Evolutionary conservation across 192 early-diverging fungal species (phyloP).

Genomic region (Geranomyces michiganensis): DNA sequence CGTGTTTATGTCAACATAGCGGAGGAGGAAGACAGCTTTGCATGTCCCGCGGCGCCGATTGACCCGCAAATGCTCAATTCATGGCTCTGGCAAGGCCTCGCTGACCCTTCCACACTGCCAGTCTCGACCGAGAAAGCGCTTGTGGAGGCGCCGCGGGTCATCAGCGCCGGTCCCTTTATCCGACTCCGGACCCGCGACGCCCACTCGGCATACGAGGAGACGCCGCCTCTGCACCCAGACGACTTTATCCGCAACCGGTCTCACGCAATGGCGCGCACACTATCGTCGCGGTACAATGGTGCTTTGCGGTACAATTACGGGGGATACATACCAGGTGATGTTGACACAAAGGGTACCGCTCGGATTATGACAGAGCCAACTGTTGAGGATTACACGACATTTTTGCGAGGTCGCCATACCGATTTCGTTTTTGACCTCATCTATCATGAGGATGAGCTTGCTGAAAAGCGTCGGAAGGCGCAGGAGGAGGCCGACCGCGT

Average conservation of each 20-base stretch:
- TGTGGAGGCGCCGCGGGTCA: background rate
- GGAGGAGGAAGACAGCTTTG: conserved; percentile 32
- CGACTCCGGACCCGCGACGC: conserved; percentile 39
- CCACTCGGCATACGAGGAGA: background rate
- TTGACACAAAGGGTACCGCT: conserved; percentile 30
- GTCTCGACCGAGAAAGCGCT: background rate
- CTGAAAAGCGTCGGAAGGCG: conserved; percentile 23
- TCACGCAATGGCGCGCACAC: conserved; percentile 53
- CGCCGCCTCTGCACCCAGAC: conserved; percentile 37
- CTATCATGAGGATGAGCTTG: conserved; percentile 44
- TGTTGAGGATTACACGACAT: conserved; percentile 41
- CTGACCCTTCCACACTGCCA: conserved; percentile 14
- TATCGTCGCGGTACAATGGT: conserved; percentile 46
- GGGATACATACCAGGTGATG: conserved; percentile 56
- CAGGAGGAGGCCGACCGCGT: conserved; percentile 39
- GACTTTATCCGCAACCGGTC: conserved; percentile 49
- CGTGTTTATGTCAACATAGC: conserved; percentile 5
- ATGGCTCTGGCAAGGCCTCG: conserved; percentile 24
- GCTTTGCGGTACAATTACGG: conserved; percentile 59
- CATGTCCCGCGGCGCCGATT: conserved; percentile 50
- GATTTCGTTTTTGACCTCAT: conserved; percentile 50
- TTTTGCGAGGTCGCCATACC: conserved; percentile 35
- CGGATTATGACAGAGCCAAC: conserved; percentile 18
- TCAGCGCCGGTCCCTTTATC: conserved; percentile 14
- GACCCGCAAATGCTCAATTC: conserved; percentile 38